A percentile compares a stretch with the other conserved stretches of the same genome.
Conservation (phyloP, 2,329 filamentous ascomycete genomes). For the Pseudovirgaria hyperparasitica region DNA sequence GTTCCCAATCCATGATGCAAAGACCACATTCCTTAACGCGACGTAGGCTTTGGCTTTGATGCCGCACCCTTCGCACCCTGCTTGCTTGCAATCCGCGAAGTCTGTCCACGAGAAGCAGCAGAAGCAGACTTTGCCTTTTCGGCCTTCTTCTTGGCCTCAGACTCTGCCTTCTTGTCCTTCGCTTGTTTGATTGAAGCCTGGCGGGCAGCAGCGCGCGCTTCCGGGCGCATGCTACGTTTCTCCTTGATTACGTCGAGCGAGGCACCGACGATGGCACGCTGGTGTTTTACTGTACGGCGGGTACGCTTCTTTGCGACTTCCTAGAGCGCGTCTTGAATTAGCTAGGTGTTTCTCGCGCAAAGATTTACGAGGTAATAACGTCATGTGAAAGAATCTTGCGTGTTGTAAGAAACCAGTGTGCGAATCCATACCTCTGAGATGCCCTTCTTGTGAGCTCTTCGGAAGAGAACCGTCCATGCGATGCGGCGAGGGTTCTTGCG, state of each 20-base stretch:
- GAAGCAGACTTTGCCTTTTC: constrained; percentile 95
- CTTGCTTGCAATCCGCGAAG: constrained; percentile 79
- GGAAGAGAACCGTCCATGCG: constrained; percentile 95
- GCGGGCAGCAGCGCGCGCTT: constrained; percentile 87
- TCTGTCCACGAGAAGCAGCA: constrained; percentile 61
- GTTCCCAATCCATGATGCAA: background rate
- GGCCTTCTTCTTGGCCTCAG: constrained; percentile 88
- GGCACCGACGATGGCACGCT: constrained; percentile 97
- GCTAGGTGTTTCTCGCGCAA: constrained; percentile 4
- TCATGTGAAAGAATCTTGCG: background rate
- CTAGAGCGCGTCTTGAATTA: constrained; percentile 39
- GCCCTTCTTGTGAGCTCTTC: constrained; percentile 99
- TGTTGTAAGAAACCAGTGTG: too few species aligned
- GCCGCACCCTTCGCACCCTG: constrained; percentile 88
- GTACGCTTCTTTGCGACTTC: constrained; percentile 99
- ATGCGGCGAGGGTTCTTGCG: constrained; percentile 99
- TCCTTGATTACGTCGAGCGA: constrained; percentile 99
- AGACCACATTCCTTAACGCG: constrained; percentile 77
- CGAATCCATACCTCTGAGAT: constrained; percentile 99
- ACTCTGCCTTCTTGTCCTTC: constrained; percentile 95
- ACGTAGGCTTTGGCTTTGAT: constrained; percentile 73
- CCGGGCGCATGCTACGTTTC: constrained; percentile 85
- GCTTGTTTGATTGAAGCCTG: constrained; percentile 84
- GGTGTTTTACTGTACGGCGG: constrained; percentile 93
- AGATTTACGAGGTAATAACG: background rate